Conservation (phyloP, 257 asterid genomes). For the Solanum clarkiae region DNA sequence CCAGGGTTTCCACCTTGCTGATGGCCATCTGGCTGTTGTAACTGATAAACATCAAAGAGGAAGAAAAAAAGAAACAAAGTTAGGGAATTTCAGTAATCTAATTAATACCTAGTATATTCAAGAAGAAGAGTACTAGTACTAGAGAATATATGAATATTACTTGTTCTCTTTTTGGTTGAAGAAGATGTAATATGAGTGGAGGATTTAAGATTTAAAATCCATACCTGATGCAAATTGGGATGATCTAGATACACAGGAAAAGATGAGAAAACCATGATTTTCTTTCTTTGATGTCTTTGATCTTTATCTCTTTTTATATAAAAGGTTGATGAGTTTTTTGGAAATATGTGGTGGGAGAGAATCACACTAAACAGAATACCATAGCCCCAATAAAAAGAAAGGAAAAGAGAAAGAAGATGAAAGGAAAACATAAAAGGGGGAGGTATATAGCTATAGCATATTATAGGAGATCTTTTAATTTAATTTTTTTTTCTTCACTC, state of each 20-base stretch:
- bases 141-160: slow-evolving; percentile 26
- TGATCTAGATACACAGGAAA: slow-evolving; percentile 42
- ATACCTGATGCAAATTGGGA: slow-evolving; percentile 44
- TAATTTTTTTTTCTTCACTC: slow-evolving; percentile 4
- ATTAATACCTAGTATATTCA: slow-evolving; percentile 25
- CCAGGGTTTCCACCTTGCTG: slow-evolving; percentile 15
- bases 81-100: not conserved
- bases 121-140: slow-evolving; percentile 10
- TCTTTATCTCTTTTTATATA: slow-evolving; percentile 16
- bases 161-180: slow-evolving; percentile 7
- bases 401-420: slow-evolving; percentile 2
- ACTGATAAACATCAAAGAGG: slow-evolving; percentile 2
- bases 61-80: not conserved
- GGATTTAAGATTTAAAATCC: not conserved
- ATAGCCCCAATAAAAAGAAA: slow-evolving; percentile 11
- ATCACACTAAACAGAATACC: slow-evolving; percentile 17
- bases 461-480: not conserved
- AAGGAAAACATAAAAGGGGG: not conserved
- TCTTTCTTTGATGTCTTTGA: slow-evolving; percentile 16
- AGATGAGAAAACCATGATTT: slow-evolving; percentile 33
- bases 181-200: not conserved
- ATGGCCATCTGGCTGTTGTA: slow-evolving; percentile 16
- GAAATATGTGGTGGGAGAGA: slow-evolving; percentile 32
- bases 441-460: not conserved
- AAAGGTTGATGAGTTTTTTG: slow-evolving; percentile 24